These are phyloP conservation scores for Brettanomyces nanus DNA, from an alignment of 805 yeast species.

Conservation along the genomic window DNA sequence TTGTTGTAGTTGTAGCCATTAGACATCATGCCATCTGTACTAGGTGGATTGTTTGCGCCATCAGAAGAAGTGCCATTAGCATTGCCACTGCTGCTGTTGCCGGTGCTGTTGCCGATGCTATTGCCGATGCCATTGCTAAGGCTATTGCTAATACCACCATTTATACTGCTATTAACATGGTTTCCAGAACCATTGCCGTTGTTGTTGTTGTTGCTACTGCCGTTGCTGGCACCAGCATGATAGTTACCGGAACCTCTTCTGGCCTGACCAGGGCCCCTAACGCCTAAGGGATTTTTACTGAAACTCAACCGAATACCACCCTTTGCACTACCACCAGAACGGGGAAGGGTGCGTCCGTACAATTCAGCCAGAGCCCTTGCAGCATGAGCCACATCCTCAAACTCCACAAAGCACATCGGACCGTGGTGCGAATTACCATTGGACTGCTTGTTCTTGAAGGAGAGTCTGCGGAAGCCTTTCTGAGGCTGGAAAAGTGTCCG, in stretches of 20 bases:
- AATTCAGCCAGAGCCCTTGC: constrained; percentile 89
- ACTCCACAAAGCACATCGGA: constrained; percentile 99
- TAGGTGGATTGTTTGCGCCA: no score
- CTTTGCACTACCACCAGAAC: constrained; percentile 50
- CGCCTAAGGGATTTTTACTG: constrained; percentile 95
- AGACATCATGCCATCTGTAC: no score
- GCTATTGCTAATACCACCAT: not conserved
- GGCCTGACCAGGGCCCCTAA: constrained; percentile 52
- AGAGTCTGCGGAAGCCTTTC: constrained; percentile 84
- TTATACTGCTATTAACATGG: not conserved
- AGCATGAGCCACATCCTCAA: constrained; percentile 91
- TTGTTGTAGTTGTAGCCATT: constrained; percentile 4
- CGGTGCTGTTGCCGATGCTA: constrained; percentile 1
- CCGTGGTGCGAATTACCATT: constrained; percentile 53
- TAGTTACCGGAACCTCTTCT: constrained; percentile 14
- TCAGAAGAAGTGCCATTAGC: no score
- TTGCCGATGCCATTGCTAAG: not conserved
- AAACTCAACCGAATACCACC: constrained; percentile 94
- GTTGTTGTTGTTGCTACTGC: not conserved
- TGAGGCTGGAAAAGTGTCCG: constrained; percentile 82
- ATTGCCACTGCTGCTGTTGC: not conserved
- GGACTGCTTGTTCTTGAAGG: constrained; percentile 70
- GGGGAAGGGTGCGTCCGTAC: constrained; percentile 85
- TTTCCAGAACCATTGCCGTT: not conserved
- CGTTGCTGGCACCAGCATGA: not conserved